These are phyloP conservation scores for Lactarius akahatsu DNA, from an alignment of 768 basidiomycete genomes.

Conservation along the genomic window DNA sequence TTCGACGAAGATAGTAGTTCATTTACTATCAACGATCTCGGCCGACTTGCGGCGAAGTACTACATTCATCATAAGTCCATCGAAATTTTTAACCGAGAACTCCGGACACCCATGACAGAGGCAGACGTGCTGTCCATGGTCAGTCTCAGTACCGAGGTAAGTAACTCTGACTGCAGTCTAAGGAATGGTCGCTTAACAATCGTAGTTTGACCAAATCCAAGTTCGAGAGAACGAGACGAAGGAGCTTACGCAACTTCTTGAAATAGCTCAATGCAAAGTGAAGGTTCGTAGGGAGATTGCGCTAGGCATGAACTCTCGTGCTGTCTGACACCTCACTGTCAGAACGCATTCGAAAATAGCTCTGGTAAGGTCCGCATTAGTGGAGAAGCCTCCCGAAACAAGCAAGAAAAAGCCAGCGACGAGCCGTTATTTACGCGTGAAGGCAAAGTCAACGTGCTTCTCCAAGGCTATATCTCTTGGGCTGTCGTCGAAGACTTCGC, in stretches of 20 bases:
- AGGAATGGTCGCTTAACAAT: constrained; percentile 9
- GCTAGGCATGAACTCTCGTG: constrained; percentile 24
- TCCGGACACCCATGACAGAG: constrained; percentile 84
- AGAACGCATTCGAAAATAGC: constrained; percentile 21
- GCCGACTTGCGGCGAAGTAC: constrained; percentile 95
- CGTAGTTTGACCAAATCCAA: constrained; percentile 92
- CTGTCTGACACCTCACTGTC: constrained; percentile 3
- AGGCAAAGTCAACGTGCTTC: constrained; percentile 92
- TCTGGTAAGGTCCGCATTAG: constrained; percentile 21
- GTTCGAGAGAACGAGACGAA: constrained; percentile 84
- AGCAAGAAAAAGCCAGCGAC: neutral
- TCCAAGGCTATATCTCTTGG: constrained; percentile 87
- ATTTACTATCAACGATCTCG: constrained; percentile 82
- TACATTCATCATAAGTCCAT: constrained; percentile 87
- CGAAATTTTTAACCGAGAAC: constrained; percentile 78
- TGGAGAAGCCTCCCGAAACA: constrained; percentile 20
- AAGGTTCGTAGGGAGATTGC: constrained; percentile 61
- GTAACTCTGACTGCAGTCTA: constrained; percentile 20
- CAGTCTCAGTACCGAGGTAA: constrained; percentile 86
- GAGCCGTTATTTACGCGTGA: constrained; percentile 33
- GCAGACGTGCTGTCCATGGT: constrained; percentile 88
- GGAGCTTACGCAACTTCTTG: constrained; percentile 73
- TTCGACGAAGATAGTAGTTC: constrained; percentile 58
- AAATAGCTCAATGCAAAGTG: constrained; percentile 66
- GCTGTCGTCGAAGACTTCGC: constrained; percentile 91